Conservation (phyloP, 2,329 filamentous ascomycete species). For the Fusarium drepaniforme region DNA sequence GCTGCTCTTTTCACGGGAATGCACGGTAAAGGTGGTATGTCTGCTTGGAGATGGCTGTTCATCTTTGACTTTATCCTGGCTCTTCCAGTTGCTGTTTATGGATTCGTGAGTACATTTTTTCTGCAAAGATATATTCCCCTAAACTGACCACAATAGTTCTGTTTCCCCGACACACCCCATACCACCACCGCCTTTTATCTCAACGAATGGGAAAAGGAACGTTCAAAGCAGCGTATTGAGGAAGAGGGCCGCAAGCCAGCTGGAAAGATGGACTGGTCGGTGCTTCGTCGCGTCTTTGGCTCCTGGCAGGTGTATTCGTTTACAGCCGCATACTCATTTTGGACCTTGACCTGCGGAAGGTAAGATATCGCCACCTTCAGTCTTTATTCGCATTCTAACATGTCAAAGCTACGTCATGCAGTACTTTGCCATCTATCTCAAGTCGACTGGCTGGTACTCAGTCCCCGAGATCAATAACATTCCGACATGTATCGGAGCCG, state of each 20-base stretch:
- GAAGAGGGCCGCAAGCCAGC: conserved; percentile 58
- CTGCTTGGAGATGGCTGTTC: conserved; percentile 54
- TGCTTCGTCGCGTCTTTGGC: conserved; percentile 53
- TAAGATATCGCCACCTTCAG: neutral
- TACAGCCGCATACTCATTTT: conserved; percentile 53
- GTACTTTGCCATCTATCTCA: conserved; percentile 56
- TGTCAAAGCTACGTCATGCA: conserved; percentile 52
- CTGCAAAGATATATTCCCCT: neutral
- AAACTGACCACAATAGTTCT: conserved; percentile 34
- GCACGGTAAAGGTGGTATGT: conserved; percentile 49
- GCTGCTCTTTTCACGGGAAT: conserved; percentile 49
- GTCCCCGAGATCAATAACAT: conserved; percentile 59
- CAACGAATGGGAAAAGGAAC: conserved; percentile 68
- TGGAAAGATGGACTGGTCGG: conserved; percentile 49
- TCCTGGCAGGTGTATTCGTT: conserved; percentile 61
- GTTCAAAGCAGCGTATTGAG: conserved; percentile 77
- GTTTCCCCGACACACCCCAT: conserved; percentile 58
- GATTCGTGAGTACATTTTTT: conserved; percentile 19
- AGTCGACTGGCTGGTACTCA: conserved; percentile 48
- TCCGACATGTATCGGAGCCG: conserved; percentile 56
- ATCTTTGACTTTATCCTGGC: conserved; percentile 53
- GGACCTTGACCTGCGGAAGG: conserved; percentile 52
- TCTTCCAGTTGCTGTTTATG: conserved; percentile 49
- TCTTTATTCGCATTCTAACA: neutral
- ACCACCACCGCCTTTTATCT: conserved; percentile 57